Base-by-base conservation (phyloP, 2,329 filamentous ascomycete genomes). In the Thielaviopsis ethacetica region DNA sequence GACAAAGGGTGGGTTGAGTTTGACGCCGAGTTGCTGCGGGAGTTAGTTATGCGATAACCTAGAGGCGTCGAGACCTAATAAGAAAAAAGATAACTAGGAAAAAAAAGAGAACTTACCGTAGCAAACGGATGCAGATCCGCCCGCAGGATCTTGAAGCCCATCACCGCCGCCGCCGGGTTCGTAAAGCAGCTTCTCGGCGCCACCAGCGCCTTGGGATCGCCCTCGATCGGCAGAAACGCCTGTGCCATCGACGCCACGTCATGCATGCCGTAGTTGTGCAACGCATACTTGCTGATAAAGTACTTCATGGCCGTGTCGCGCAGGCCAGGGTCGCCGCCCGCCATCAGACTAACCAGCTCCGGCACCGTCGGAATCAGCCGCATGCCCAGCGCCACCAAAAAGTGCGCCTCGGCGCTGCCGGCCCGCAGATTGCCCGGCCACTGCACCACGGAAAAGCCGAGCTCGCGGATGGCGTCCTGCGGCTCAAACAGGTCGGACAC, bases 401-500 rank as follows among this genome's bases (percentile, higher is more conserved):
- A 93, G 49, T 76, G 79, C 0, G 81, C 89, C 70, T 98, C 93
- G 0, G 75, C 71, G 63, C 82, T 87, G 57, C 70, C 73, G n/a
- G 78, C 70, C 54, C 81, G 77, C 67, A 84, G 88, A 62, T 78
- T 81, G 3, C 83, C 78, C 3, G 87, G 86, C 90, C 90, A 97
- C 67, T 89, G 87, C 50, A 94, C 70, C 3, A 95, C 76, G 0
- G 87, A 87, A 9, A 97, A 70, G 2, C 80, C 78, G 12, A 97
- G 76, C 21, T 80, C 75, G 41, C 87, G 79, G 7, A 94, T 74
- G 1, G 79, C 72, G 47, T 84, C 82, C 58, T 84, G 84, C 3
- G 91, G 91, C 68, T 91, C 87, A 66, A 86, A 95, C 0, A 96
- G 76, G 60, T 95, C 86, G 1, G 81, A 85, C 0, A 91, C 79